Conservation (phyloP, 345 rosid species). For the Sapria himalayana region DNA sequence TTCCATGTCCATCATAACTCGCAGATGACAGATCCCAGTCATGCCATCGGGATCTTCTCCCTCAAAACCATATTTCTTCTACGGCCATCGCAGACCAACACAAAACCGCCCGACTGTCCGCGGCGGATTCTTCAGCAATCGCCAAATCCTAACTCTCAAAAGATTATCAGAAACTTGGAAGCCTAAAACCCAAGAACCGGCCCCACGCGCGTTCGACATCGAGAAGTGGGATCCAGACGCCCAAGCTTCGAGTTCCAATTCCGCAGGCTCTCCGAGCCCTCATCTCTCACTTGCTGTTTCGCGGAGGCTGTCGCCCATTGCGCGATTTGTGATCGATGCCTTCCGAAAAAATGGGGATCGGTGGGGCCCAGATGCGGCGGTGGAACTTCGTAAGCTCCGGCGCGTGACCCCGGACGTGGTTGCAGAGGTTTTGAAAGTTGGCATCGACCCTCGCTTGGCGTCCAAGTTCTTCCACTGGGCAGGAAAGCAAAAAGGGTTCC, state of each 20-base stretch:
- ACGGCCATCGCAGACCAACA: constrained; percentile 76
- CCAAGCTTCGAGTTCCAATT: constrained; percentile 7
- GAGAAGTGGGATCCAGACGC: constrained; percentile 56
- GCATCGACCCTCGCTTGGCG: constrained; percentile 29
- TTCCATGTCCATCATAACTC: too few species aligned
- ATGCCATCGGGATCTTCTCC: constrained; percentile 8
- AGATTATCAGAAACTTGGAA: too few species aligned
- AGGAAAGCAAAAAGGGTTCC: constrained; percentile 72
- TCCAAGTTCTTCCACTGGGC: constrained; percentile 93
- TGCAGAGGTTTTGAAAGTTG: constrained; percentile 56
- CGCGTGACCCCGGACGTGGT: constrained; percentile 65
- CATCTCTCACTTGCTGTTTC: constrained; percentile 15
- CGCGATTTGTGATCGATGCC: constrained; percentile 63
- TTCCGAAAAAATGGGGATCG: constrained; percentile 31
- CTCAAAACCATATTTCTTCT: constrained; percentile 49
- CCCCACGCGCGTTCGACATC: constrained; percentile 25
- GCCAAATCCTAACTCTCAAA: constrained; percentile 21
- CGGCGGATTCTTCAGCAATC: constrained; percentile 75
- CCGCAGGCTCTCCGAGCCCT: constrained; percentile 10
- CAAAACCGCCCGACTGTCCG: constrained; percentile 53
- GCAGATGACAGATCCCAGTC: too few species aligned
- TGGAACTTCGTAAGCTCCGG: constrained; percentile 69
- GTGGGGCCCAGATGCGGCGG: constrained; percentile 49
- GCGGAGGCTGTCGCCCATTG: constrained; percentile 53
- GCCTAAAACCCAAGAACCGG: constrained; percentile 3